Conservation (phyloP, 306 rosid species). For the Malus sylvestris region DNA sequence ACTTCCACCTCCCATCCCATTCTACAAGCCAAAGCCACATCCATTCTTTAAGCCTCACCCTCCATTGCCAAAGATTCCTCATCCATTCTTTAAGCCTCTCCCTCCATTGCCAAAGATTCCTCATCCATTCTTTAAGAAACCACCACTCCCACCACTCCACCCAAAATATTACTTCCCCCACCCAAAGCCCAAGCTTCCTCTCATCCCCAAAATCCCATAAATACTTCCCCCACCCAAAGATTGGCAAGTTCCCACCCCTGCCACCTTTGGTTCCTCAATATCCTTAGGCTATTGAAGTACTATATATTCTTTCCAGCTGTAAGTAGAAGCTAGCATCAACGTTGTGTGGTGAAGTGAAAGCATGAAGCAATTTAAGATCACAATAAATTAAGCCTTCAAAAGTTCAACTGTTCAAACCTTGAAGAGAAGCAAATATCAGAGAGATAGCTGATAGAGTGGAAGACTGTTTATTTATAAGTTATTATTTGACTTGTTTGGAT, state of each 20-base stretch:
- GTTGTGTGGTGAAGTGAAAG: neutral
- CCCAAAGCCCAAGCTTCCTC: slow-evolving; percentile 8
- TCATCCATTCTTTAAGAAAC: slow-evolving; percentile 13
- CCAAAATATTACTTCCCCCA: slow-evolving; percentile 6
- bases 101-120: slow-evolving; percentile 9
- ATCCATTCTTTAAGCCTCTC: slow-evolving; percentile 3
- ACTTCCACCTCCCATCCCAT: slow-evolving; percentile 20
- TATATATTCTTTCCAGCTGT: neutral
- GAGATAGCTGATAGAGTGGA: neutral
- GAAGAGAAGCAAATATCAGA: neutral
- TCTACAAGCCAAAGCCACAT: slow-evolving; percentile 23
- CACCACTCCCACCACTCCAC: slow-evolving; percentile 9
- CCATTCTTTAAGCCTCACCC: slow-evolving; percentile 14
- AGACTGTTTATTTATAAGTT: neutral
- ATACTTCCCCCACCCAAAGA: slow-evolving; percentile 44
- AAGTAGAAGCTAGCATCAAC: neutral
- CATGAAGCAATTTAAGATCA: neutral
- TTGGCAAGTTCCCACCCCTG: slow-evolving; percentile 30
- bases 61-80: slow-evolving; percentile 9
- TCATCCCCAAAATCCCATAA: slow-evolving; percentile 21
- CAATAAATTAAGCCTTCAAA: neutral
- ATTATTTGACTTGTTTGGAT: neutral
- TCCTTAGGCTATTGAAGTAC: slow-evolving; percentile 17
- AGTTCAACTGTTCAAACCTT: neutral
- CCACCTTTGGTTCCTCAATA: slow-evolving; percentile 27